Evolutionary conservation across 345 rosid species (phyloP).

Genomic region (Syzygium grande): DNA sequence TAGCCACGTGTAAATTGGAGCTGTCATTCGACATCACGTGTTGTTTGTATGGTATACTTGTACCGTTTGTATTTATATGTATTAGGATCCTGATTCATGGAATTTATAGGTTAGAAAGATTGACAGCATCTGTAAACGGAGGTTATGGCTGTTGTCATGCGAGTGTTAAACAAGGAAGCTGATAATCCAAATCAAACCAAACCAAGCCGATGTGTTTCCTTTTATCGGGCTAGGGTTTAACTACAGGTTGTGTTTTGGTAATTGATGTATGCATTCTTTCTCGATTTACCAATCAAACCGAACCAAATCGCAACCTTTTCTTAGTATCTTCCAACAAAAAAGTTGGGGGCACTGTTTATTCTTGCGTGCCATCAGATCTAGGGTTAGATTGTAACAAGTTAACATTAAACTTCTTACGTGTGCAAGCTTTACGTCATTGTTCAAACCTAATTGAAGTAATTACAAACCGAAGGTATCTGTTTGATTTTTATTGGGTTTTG

Average conservation of each 20-base stretch:
- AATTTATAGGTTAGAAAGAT: neutral
- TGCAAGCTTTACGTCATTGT: neutral
- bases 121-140: neutral
- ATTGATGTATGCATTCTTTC: neutral
- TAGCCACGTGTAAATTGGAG: neutral
- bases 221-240: neutral
- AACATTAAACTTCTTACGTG: neutral
- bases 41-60: neutral
- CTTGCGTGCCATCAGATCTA: neutral
- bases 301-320: neutral
- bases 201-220: neutral
- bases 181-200: neutral
- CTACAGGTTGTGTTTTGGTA: neutral
- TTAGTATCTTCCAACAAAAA: neutral
- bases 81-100: too few relatives aligned
- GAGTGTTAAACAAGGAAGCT: neutral
- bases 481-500: neutral
- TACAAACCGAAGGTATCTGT: neutral
- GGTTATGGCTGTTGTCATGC: neutral
- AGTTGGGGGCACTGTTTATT: neutral
- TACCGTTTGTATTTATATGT: neutral
- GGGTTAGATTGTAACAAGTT: neutral
- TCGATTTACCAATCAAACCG: neutral
- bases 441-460: neutral
- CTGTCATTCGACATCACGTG: neutral